Conservation (phyloP, 345 rosid species). For the Hevea brasiliensis region DNA sequence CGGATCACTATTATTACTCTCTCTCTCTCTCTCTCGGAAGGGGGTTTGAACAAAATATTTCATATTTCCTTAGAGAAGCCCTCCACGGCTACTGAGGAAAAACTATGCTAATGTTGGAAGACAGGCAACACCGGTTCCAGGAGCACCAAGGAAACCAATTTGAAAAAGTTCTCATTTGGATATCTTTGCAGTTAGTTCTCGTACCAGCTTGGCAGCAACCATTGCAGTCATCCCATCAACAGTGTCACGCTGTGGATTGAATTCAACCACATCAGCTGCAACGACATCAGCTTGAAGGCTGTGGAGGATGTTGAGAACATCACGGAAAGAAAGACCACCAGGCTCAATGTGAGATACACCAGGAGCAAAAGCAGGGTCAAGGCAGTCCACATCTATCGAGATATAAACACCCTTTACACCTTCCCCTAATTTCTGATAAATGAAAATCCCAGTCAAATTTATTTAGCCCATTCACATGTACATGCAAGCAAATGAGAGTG, state of each 20-base stretch:
- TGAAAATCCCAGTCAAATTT: neutral
- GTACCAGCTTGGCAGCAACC: constrained; percentile 97
- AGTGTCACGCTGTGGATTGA: constrained; percentile 97
- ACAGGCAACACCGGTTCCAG: neutral
- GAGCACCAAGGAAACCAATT: neutral
- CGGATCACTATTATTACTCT: no score
- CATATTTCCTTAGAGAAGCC: neutral
- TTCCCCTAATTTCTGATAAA: constrained; percentile 88
- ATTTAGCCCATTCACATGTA: neutral
- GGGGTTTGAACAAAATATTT: neutral
- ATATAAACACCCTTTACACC: constrained; percentile 93
- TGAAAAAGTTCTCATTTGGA: constrained; percentile 47
- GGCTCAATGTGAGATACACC: constrained; percentile 99
- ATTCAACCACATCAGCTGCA: constrained; percentile 94
- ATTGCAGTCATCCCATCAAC: constrained; percentile 98
- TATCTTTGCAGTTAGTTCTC: constrained; percentile 88
- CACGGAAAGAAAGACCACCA: constrained; percentile 94
- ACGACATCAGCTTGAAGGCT: constrained; percentile 80
- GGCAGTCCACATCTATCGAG: constrained; percentile 89
- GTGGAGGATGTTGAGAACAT: constrained; percentile 86
- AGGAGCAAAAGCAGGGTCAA: constrained; percentile 97
- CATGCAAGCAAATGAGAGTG: neutral
- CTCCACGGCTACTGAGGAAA: neutral
- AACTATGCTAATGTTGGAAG: neutral
- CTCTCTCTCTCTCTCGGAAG: no score